These are phyloP conservation scores for Trametes versicolor DNA, from an alignment of 1,284 basidiomycete genomes.

Conservation along the genomic window DNA sequence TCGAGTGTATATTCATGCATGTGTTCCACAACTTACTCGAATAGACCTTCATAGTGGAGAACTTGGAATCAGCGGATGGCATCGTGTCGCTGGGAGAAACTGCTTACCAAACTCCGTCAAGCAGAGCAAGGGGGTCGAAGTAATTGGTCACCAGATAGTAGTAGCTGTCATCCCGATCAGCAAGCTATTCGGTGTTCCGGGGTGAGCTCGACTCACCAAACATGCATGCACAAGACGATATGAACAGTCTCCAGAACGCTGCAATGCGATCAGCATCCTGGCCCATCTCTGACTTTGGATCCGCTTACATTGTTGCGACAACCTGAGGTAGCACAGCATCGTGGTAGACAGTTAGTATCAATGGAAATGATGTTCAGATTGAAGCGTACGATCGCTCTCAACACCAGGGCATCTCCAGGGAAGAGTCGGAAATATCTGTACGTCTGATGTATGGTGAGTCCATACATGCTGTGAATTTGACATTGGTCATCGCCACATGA, in stretches of 20 bases:
- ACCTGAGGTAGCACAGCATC: neutral
- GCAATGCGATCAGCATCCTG: too few relatives aligned
- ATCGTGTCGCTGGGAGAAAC: too few relatives aligned
- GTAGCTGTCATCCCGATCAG: slow-evolving; percentile 17
- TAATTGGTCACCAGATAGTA: slow-evolving; percentile 29
- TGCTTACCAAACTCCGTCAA: slow-evolving; percentile 26
- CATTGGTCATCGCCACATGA: neutral
- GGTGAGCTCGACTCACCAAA: slow-evolving; percentile 6
- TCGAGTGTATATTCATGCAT: too few relatives aligned
- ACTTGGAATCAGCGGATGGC: too few relatives aligned
- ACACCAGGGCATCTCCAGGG: neutral
- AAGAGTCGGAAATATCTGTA: slow-evolving; percentile 14
- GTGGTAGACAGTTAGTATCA: neutral
- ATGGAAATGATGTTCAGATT: too few relatives aligned
- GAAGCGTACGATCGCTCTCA: slow-evolving; percentile 3
- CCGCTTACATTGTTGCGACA: slow-evolving; percentile 1
- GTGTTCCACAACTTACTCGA: neutral
- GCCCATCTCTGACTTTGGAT: neutral
- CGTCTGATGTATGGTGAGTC: slow-evolving; percentile 23
- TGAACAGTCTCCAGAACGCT: slow-evolving; percentile 15
- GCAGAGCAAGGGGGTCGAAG: slow-evolving; percentile 19
- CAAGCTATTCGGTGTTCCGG: neutral
- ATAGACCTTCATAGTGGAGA: too few relatives aligned
- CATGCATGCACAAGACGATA: slow-evolving; percentile 18
- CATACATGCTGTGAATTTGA: slow-evolving; percentile 15